phyloP scores from a whole-genome alignment of 805 yeast genomes.

The Ogataea pini region DNA sequence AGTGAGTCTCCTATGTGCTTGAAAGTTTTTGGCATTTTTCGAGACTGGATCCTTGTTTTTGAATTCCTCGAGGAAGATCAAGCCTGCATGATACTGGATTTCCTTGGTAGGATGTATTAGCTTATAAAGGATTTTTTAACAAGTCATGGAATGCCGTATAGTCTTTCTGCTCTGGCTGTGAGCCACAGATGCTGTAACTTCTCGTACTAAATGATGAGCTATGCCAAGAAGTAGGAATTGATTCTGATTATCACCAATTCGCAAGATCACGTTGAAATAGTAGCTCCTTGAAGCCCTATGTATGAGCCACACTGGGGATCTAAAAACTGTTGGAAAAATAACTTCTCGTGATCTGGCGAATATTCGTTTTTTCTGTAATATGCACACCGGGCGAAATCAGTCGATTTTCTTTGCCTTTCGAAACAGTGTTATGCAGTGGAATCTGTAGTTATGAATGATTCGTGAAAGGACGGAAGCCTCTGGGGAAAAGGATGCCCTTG shows the following conservation, averaged over 20 bases:
- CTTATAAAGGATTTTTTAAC: background rate
- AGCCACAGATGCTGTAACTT: background rate
- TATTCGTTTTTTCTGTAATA: too few relatives aligned
- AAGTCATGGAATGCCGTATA: background rate
- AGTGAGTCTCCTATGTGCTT: background rate
- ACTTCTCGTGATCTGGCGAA: constrained; percentile 2
- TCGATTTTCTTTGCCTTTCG: too few relatives aligned
- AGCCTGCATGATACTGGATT: background rate
- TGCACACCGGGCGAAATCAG: too few relatives aligned
- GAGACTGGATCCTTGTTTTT: background rate
- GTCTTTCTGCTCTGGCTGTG: background rate
- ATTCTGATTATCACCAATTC: background rate
- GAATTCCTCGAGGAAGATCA: background rate
- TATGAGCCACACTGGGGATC: background rate
- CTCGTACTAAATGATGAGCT: background rate
- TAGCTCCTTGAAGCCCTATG: background rate
- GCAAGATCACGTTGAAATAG: background rate
- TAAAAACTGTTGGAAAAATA: background rate
- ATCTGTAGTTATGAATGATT: too few relatives aligned
- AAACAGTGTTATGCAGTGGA: too few relatives aligned
- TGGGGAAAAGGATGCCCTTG: too few relatives aligned
- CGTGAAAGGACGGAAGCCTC: too few relatives aligned
- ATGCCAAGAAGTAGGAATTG: background rate
- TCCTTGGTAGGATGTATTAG: background rate
- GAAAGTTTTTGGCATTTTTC: background rate